phyloP scores from a whole-genome alignment of 1,284 basidiomycete genomes.

The Athelia sp. region DNA sequence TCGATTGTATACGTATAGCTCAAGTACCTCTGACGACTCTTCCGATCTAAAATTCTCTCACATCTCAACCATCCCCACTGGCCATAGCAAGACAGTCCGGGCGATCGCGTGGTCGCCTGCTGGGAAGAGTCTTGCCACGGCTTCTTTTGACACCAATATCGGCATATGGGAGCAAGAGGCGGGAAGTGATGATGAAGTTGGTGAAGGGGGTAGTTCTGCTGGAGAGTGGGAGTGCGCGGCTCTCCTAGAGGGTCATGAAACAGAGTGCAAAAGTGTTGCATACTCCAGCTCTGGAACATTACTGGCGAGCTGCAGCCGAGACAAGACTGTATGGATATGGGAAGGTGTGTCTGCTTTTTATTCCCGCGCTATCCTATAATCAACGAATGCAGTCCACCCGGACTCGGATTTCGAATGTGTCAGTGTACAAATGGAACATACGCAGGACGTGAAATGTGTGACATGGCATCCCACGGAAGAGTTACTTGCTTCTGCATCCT shows the following conservation, averaged over 20 bases:
- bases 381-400: conserved; percentile 59
- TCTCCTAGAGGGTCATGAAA: conserved; percentile 93
- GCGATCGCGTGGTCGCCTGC: conserved; percentile 88
- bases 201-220: conserved; percentile 17
- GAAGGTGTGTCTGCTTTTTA: conserved; percentile 61
- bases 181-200: conserved; percentile 32
- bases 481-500: conserved; percentile 95
- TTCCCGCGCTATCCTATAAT: conserved; percentile 3
- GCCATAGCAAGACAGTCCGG: conserved; percentile 90
- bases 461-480: conserved; percentile 96
- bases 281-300: conserved; percentile 80
- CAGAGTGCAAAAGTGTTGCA: conserved; percentile 93
- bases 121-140: conserved; percentile 87
- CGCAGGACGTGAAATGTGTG: conserved; percentile 94
- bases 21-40: conserved; percentile 22
- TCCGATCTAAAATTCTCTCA: conserved; percentile 42
- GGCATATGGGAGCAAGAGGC: conserved; percentile 83
- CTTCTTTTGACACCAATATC: conserved; percentile 92
- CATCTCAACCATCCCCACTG: conserved; percentile 68
- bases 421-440: conserved; percentile 95
- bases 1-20: conserved; percentile 73
- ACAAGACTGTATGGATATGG: conserved; percentile 99
- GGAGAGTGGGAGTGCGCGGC: conserved; percentile 85
- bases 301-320: conserved; percentile 89
- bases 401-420: conserved; percentile 96